Percentiles rank a stretch among this genome's conserved stretches.
These are phyloP conservation scores for Mycena citricolor DNA, from an alignment of 1,284 basidiomycete species.

Conservation along the genomic window DNA sequence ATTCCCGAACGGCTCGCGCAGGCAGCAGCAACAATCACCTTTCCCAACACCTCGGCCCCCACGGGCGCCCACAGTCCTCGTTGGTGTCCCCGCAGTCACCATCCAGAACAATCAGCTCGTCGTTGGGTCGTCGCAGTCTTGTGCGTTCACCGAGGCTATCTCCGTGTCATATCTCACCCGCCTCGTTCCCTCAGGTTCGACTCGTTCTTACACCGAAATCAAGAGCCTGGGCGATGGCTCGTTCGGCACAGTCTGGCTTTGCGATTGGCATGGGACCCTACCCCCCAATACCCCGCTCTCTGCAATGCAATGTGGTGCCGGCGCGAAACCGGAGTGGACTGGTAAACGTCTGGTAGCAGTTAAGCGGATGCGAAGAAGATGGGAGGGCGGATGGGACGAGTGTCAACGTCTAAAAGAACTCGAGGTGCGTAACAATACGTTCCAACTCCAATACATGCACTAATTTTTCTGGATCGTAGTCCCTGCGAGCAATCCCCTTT, in stretches of 20 bases:
- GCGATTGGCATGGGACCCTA: constrained; percentile 97
- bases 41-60: constrained; percentile 22
- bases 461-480: constrained; percentile 49
- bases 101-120: constrained; percentile 64
- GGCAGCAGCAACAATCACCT: constrained; percentile 6
- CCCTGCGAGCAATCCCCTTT: constrained; percentile 88
- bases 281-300: constrained; percentile 85
- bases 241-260: constrained; percentile 97
- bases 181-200: constrained; percentile 43
- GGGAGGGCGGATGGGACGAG: constrained; percentile 97
- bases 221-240: constrained; percentile 95
- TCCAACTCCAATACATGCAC: constrained; percentile 18
- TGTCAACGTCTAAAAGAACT: constrained; percentile 95
- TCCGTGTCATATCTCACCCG: constrained; percentile 13
- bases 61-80: constrained; percentile 62
- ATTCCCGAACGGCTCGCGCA: constrained; percentile 18
- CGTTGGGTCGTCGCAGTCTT: constrained; percentile 68
- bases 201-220: constrained; percentile 65
- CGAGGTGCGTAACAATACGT: constrained; percentile 79
- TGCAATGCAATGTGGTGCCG: constrained; percentile 88
- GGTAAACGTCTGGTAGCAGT: constrained; percentile 96
- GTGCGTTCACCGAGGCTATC: constrained; percentile 52
- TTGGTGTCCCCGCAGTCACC: constrained; percentile 71
- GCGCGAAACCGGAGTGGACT: constrained; percentile 90
- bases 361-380: constrained; percentile 97